phyloP scores from a whole-genome alignment of 805 yeast species.

The Cyberlindnera suaveolens region DNA sequence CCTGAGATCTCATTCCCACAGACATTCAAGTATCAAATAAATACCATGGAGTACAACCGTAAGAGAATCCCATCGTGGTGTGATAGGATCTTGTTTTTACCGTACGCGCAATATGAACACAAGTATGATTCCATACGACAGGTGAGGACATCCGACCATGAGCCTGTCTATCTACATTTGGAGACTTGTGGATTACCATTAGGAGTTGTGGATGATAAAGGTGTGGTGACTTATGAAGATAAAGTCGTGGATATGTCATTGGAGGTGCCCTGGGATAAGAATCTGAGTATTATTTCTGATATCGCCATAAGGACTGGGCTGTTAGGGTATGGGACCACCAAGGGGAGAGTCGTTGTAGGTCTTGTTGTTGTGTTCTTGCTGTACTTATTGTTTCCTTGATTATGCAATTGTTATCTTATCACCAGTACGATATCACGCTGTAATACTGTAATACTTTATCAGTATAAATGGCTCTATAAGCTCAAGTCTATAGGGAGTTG shows the following conservation, averaged over 20 bases:
- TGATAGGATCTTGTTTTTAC: slow-evolving; percentile 66
- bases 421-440: too few species aligned
- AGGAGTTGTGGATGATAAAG: neutral
- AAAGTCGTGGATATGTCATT: neutral
- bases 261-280: neutral
- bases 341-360: neutral
- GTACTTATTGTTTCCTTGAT: neutral
- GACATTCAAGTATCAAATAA: slow-evolving; percentile 62
- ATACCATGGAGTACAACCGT: slow-evolving; percentile 41
- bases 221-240: neutral
- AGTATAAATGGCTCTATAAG: too few species aligned
- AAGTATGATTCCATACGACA: slow-evolving; percentile 44
- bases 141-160: slow-evolving; percentile 66
- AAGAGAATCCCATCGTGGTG: slow-evolving; percentile 86
- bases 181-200: slow-evolving; percentile 3
- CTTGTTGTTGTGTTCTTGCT: neutral
- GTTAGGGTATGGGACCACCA: neutral
- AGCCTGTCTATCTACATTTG: slow-evolving; percentile 59
- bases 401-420: neutral
- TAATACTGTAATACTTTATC: too few species aligned
- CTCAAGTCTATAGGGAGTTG: too few species aligned
- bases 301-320: neutral
- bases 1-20: slow-evolving; percentile 64
- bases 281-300: neutral
- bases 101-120: slow-evolving; percentile 31